Conservation (phyloP, 139 green algal species). For the Raphidocelis subcapitata region DNA sequence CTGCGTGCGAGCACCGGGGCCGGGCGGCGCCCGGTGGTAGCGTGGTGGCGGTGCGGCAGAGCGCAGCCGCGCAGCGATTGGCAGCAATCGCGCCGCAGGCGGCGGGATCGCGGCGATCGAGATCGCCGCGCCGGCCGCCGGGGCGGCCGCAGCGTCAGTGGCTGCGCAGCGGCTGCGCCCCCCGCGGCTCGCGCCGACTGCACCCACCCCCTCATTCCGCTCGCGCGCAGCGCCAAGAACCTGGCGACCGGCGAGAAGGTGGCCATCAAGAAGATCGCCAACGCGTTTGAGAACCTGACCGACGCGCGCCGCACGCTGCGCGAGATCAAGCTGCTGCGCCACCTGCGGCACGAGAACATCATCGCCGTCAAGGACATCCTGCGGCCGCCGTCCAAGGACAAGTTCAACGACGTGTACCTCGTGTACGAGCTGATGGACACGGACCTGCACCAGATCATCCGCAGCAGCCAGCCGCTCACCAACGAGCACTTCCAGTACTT, state of each 20-base stretch:
- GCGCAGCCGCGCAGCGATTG: too few relatives aligned
- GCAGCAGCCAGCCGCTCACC: constrained; percentile 87
- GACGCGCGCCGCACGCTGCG: constrained; percentile 91
- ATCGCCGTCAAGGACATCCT: constrained; percentile 61
- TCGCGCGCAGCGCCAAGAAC: constrained; percentile 62
- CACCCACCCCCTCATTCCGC: too few relatives aligned
- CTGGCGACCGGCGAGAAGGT: constrained; percentile 76
- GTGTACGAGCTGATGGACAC: constrained; percentile 99
- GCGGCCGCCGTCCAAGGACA: constrained; percentile 36
- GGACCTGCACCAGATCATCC: constrained; percentile 99
- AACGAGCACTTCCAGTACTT: constrained; percentile 99
- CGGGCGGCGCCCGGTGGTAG: too few relatives aligned
- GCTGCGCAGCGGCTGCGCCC: too few relatives aligned
- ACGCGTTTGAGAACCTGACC: constrained; percentile 95
- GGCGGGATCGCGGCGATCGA: too few relatives aligned
- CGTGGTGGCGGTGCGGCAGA: too few relatives aligned
- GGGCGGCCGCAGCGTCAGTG: too few relatives aligned
- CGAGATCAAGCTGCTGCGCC: constrained; percentile 94
- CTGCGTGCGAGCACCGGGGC: too few relatives aligned
- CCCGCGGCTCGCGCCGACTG: too few relatives aligned
- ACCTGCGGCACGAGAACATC: constrained; percentile 87
- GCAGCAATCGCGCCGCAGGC: too few relatives aligned
- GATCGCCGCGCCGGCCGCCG: too few relatives aligned
- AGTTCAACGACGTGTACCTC: constrained; percentile 96
- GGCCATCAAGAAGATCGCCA: constrained; percentile 97